Conservation (phyloP, 2,329 filamentous ascomycete genomes). For the Colletotrichum aenigma region DNA sequence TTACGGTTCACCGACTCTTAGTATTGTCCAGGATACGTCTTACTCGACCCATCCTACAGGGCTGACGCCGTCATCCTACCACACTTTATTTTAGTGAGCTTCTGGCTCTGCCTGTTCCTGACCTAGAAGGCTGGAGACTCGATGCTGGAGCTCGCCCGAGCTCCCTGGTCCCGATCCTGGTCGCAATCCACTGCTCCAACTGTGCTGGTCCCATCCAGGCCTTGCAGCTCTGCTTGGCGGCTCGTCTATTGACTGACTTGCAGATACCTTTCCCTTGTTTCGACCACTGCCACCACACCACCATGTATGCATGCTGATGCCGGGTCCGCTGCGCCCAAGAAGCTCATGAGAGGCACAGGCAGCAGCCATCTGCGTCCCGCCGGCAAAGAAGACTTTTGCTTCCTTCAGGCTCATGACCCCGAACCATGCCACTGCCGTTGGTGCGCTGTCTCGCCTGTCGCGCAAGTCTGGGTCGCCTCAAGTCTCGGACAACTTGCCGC, state of each 20-base stretch:
- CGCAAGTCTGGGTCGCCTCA: neutral
- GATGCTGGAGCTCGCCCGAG: neutral
- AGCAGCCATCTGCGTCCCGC: neutral
- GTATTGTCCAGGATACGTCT: slow-evolving; percentile 1
- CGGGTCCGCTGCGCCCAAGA: neutral
- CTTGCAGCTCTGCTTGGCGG: slow-evolving; percentile 6
- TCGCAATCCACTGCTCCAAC: neutral
- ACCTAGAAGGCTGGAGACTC: neutral
- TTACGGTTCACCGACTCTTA: neutral
- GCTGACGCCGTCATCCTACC: slow-evolving; percentile 5
- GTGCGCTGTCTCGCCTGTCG: neutral
- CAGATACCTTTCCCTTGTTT: slow-evolving; percentile 11
- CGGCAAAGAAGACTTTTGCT: neutral
- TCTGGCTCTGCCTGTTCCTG: neutral
- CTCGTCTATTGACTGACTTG: slow-evolving; percentile 19
- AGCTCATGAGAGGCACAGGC: neutral
- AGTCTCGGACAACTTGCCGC: neutral
- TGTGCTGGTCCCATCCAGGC: slow-evolving; percentile 15
- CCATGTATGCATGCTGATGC: slow-evolving; percentile 8
- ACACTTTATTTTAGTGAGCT: neutral
- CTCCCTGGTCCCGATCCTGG: neutral
- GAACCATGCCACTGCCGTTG: neutral
- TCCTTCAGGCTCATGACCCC: neutral
- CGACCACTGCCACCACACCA: slow-evolving; percentile 19
- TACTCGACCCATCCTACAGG: neutral